Evolutionary conservation across 129 eudicot genomes (phyloP), one percentile per base, ranked within the genome.

Genomic region (Cynara cardunculus): DNA sequence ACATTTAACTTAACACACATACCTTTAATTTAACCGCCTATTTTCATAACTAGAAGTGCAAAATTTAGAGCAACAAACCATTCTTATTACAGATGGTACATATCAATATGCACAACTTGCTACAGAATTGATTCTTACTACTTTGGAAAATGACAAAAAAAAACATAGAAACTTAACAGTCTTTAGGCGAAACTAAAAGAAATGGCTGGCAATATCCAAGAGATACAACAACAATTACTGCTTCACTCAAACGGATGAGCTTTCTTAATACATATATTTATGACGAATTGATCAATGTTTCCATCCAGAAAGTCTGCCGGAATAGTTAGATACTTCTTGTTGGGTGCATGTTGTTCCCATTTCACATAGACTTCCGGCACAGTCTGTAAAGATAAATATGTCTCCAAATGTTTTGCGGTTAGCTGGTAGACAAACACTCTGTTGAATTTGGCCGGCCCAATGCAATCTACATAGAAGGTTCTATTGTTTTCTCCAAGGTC

Each of bases 191-290:
- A 46, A 46, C 59, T 1, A 46, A 46, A 26, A 19, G n/a, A 22
- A 19, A 8, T 13, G 7, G 5, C 18, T 46, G 19, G 6, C 70
- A 21, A 65, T 6, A 65, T 3, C 30, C 18, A 66, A 21, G 4
- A 22, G 5, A 6, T 66, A 66, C 71, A 21, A 22, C 28, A 66
- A n/a, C n/a, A n/a, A n/a, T 12, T 4, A 65, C n/a, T n/a, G 16
- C 16, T 22, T 26, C 16, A 19, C 26, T 66, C 26, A 16, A 66
- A 4, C 71, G 6, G 1, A 66, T 66, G 14, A 75, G 67, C 41
- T n/a, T 21, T 75, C 69, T 53, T 75, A 7, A 91, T 85, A 81
- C 82, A 64, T 71, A 91, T 32, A 24, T 84, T 80, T 79, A 91
- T 46, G 26, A 10, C 21, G 32, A 84, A 68, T 62, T 22, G 68